Evolutionary conservation across 2,329 filamentous ascomycete species (phyloP), one percentile per base, ranked within the genome.

Genomic region (Metarhizium anisopliae): DNA sequence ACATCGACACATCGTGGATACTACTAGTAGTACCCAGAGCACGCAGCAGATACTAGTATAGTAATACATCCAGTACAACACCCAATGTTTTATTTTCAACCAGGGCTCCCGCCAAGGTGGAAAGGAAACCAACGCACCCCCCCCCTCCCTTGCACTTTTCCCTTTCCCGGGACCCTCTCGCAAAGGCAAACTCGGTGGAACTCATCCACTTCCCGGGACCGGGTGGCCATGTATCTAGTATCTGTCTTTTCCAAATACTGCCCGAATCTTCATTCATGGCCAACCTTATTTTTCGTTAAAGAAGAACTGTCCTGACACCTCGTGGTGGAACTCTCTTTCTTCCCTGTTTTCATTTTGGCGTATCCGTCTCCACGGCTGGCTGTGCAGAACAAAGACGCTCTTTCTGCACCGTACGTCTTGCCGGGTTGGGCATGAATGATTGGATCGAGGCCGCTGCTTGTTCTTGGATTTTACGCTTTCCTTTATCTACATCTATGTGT

Each of bases 341-440:
- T 3, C 11, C 45, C 25, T 1, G 4, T 25, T 10, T 20, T 30
- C 11, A 11, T 10, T n/a, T 32, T 36, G 29, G 14, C 50, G 13
- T 53, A 45, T 29, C 35, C 47, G 45, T 51, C 54, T 50, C 6
- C 50, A 47, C 45, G 50, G 53, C 53, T 50, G 50, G 53, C 53
- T 53, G 56, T 32, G 38, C 32, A 51, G 42, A 54, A 20, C 11
- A 40, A 35, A 36, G 32, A 20, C 42, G 16, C 6, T 16, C 2
- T 2, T 18, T 43, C 40, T 10, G 18, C n/a, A 29, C 20, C 7
- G 18, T 5, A 30, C 13, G 18, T 30, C 8, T 11, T 29, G 20
- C n/a, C 16, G 20, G 6, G 18, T 52, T 49, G 32, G 53, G 53
- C 45, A 53, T 52, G 30, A 58, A 51, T 36, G 29, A 18, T 47